Evolutionary conservation across 768 basidiomycete genomes (phyloP).

Genomic region (Russula emetica): DNA sequence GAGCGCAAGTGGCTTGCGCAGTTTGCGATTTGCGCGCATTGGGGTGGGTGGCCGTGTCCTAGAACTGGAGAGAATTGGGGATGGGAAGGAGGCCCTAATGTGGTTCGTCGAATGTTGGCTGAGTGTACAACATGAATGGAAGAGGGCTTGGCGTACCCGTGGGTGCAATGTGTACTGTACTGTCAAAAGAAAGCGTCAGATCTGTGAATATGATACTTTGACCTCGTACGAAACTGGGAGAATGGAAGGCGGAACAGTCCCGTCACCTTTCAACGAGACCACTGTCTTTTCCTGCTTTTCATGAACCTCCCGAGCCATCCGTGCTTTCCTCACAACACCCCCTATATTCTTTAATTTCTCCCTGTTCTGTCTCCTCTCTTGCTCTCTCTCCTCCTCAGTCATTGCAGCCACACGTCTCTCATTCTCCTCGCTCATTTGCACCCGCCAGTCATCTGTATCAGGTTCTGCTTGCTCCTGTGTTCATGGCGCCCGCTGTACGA

Average conservation of each 20-base stretch:
- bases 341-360: conserved; percentile 62
- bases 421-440: conserved; percentile 65
- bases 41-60: conserved; percentile 59
- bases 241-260: background rate
- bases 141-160: conserved; percentile 1
- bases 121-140: background rate
- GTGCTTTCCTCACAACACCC: conserved; percentile 55
- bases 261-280: background rate
- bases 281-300: conserved; percentile 11
- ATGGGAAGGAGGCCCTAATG: conserved; percentile 5
- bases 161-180: background rate
- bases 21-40: conserved; percentile 40
- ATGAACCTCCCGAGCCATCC: conserved; percentile 43
- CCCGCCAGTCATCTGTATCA: conserved; percentile 42
- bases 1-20: conserved; percentile 58
- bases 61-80: conserved; percentile 45
- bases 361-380: conserved; percentile 60
- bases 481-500: too few species aligned
- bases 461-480: background rate
- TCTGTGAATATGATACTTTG: too few species aligned
- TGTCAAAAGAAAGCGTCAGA: conserved; percentile 2
- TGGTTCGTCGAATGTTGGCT: background rate
- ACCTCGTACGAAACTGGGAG: conserved; percentile 4
- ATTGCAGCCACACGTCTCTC: conserved; percentile 56
- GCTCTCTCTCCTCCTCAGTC: conserved; percentile 64